These are phyloP conservation scores for Scheffersomyces illinoinensis DNA, from an alignment of 1,139 yeast genomes.

Conservation along the genomic window DNA sequence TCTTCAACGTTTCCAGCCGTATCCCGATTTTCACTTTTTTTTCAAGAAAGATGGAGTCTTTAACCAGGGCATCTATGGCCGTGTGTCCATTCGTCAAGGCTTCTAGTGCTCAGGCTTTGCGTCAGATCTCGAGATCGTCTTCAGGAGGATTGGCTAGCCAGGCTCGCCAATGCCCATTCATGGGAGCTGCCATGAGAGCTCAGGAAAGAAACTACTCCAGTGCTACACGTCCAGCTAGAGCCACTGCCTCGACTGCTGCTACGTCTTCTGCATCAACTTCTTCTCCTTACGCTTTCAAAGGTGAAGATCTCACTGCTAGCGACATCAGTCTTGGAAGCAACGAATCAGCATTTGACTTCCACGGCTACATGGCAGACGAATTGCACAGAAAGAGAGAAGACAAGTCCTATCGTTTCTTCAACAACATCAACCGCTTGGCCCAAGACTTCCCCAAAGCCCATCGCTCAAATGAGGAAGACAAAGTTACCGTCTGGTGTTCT, in stretches of 20 bases:
- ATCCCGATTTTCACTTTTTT: not conserved
- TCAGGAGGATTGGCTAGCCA: slow-evolving; percentile 51
- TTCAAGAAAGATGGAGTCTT: slow-evolving; percentile 63
- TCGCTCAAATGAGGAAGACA: slow-evolving; percentile 68
- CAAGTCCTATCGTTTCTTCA: slow-evolving; percentile 92
- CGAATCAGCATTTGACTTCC: slow-evolving; percentile 61
- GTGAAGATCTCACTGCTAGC: slow-evolving; percentile 29
- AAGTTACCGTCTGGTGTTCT: slow-evolving; percentile 98
- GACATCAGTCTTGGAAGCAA: slow-evolving; percentile 34
- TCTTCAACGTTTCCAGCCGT: not conserved
- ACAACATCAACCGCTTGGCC: slow-evolving; percentile 95
- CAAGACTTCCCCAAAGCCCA: slow-evolving; percentile 93
- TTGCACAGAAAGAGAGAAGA: slow-evolving; percentile 75
- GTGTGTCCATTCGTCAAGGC: slow-evolving; percentile 87
- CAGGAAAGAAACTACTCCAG: slow-evolving; percentile 54
- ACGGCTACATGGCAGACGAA: slow-evolving; percentile 61
- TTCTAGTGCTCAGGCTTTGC: slow-evolving; percentile 61
- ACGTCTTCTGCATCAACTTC: slow-evolving; percentile 25
- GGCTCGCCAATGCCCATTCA: slow-evolving; percentile 83
- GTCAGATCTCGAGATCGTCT: slow-evolving; percentile 44
- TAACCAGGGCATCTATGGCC: slow-evolving; percentile 74
- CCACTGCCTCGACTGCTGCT: slow-evolving; percentile 41
- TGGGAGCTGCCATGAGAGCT: slow-evolving; percentile 70
- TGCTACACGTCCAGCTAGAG: slow-evolving; percentile 53
- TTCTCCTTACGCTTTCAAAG: slow-evolving; percentile 34